phyloP scores from a whole-genome alignment of 2,329 filamentous ascomycete species.

The Diaporthe nobilis region DNA sequence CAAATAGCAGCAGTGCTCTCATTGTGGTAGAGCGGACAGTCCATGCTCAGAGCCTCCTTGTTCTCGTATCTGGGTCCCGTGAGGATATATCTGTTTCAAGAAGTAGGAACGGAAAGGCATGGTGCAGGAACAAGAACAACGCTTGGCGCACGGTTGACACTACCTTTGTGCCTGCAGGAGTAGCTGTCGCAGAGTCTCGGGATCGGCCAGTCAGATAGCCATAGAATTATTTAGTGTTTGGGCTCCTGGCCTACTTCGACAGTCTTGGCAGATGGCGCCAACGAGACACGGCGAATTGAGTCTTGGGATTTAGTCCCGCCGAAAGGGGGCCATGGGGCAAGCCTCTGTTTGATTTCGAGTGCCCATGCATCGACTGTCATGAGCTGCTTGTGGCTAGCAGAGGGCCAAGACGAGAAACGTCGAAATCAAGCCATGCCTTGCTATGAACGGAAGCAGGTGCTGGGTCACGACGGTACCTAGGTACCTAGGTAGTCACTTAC shows the following conservation, averaged over 20 bases:
- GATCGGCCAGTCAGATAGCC: not conserved
- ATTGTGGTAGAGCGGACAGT: not conserved
- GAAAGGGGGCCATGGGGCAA: not conserved
- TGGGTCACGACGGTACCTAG: not conserved
- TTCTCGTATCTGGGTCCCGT: not conserved
- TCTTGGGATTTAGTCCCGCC: not conserved
- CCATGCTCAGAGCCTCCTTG: not conserved
- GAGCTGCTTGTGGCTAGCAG: not conserved
- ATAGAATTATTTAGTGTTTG: not conserved
- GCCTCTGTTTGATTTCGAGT: not conserved
- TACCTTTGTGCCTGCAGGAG: not conserved
- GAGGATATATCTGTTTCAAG: constrained; percentile 11
- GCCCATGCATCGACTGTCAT: not conserved
- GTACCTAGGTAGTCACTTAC: constrained; percentile 7
- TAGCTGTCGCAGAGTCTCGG: constrained; percentile 12
- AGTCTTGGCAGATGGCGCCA: not conserved
- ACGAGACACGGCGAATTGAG: not conserved
- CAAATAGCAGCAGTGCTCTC: not conserved
- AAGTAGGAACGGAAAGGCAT: not conserved
- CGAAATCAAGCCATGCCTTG: no score
- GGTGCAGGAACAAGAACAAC: not conserved
- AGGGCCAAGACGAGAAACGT: not conserved
- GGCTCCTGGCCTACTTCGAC: not conserved
- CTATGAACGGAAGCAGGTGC: not conserved
- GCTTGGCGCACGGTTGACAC: constrained; percentile 14